Evolutionary conservation across 2,329 filamentous ascomycete species (phyloP).

Genomic region (Lithohypha guttulata): DNA sequence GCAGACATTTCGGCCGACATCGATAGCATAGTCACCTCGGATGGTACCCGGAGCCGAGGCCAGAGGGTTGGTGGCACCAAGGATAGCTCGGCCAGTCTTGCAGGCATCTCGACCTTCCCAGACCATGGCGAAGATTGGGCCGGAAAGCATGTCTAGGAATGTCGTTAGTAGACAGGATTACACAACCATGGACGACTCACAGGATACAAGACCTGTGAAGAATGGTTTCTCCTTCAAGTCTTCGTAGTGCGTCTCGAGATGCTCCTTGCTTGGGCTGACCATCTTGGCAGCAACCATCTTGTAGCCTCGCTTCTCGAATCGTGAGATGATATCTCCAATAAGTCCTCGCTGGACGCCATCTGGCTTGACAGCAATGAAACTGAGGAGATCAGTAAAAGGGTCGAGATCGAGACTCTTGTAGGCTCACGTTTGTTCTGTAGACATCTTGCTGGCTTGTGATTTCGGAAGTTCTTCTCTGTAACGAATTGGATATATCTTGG

Average conservation of each 20-base stretch:
- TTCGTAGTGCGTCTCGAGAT: slow-evolving; percentile 96
- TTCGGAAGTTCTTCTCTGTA: no score
- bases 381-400: slow-evolving; percentile 39
- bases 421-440: slow-evolving; percentile 79
- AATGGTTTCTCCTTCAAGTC: slow-evolving; percentile 92
- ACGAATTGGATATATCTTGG: no score
- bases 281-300: slow-evolving; percentile 99
- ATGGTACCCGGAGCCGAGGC: slow-evolving; percentile 94
- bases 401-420: neutral
- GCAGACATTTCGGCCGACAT: slow-evolving; percentile 97
- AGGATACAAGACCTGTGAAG: slow-evolving; percentile 88
- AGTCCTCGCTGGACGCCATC: slow-evolving; percentile 99
- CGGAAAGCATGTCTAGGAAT: slow-evolving; percentile 77
- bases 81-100: slow-evolving; percentile 94
- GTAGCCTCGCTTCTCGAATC: slow-evolving; percentile 97
- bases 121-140: slow-evolving; percentile 97
- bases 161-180: slow-evolving; percentile 10
- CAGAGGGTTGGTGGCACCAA: slow-evolving; percentile 98
- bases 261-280: slow-evolving; percentile 73
- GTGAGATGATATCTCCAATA: slow-evolving; percentile 90
- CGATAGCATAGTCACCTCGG: slow-evolving; percentile 83
- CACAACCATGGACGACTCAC: slow-evolving; percentile 42
- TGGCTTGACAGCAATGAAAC: slow-evolving; percentile 99
- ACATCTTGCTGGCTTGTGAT: slow-evolving; percentile 55
- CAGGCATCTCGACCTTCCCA: slow-evolving; percentile 98